A percentile compares a stretch with the other conserved stretches of the same genome.
Evolutionary conservation across 345 rosid species (phyloP).

Genomic region (Sisymbrium irio): DNA sequence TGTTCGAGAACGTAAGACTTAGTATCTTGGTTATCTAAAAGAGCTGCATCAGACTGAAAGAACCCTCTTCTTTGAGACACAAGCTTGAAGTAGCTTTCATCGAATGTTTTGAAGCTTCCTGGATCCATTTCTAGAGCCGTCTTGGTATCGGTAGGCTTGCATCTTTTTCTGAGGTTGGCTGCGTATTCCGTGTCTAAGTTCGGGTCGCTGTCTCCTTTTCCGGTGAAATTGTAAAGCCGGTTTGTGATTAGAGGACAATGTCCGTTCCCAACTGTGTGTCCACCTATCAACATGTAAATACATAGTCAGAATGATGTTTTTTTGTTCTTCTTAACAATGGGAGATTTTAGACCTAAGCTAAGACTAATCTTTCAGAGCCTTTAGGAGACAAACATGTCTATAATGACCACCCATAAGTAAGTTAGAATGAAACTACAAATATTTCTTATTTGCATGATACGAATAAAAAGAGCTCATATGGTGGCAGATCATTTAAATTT

Average conservation of each 20-base stretch:
- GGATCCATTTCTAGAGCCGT: conserved; percentile 73
- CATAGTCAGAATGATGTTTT: neutral
- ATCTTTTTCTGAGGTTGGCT: conserved; percentile 33
- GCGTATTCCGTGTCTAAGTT: conserved; percentile 43
- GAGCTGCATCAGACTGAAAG: conserved; percentile 63
- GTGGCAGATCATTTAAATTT: neutral
- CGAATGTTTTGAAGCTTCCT: conserved; percentile 62
- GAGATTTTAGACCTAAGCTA: neutral
- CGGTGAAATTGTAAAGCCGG: conserved; percentile 72
- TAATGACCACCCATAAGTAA: neutral
- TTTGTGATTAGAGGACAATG: conserved; percentile 50
- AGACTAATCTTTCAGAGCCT: neutral
- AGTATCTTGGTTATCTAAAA: conserved; percentile 45
- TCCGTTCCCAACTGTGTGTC: conserved; percentile 64
- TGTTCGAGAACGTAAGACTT: conserved; percentile 47
- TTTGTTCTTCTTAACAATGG: neutral
- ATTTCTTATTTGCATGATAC: neutral
- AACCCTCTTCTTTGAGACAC: conserved; percentile 60
- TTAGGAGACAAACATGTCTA: neutral
- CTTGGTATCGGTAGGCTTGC: conserved; percentile 45
- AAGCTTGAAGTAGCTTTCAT: conserved; percentile 42
- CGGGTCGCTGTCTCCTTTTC: conserved; percentile 56
- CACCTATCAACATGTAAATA: conserved; percentile 36
- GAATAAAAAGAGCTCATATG: neutral
- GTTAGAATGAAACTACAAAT: neutral